Base-by-base conservation (phyloP, 441 rosid genomes). In the Theobroma grandiflorum region DNA sequence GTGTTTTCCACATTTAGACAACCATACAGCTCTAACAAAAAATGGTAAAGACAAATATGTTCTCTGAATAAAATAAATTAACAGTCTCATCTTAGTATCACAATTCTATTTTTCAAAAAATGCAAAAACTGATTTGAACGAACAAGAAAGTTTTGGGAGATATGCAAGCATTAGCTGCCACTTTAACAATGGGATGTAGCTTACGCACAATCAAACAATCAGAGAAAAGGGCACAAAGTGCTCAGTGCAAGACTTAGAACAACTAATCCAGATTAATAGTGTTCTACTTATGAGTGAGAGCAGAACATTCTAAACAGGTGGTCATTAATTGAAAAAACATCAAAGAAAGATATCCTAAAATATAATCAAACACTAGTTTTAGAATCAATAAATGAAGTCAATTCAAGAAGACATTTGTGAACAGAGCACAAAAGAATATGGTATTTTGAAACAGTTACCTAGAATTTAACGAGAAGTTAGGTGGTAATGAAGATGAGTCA, bases 401-500 rank as follows among this genome's bases (percentile, higher is more conserved):
- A 22, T 16, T 67, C 38, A 49, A 49, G 52, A 9, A 65, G 15
- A 52, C 15, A 77, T 55, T 18, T 35, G 65, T 22, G 37, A 66
- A 42, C 18, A 77, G 67, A 16, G 50, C 52, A 57, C 2, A 57
- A 57, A 67, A 45, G 67, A 55, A 57, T 42, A 40, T 8, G 65
- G 20, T 26, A 74, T 31, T 67, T 57, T 26, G 5, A 58, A 70
- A 70, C 35, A 8, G 16, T 49, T 58, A 91, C 99, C 99, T 91
- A 77, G 99, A 86, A 84, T 89, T 93, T 65, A 92, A 81, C 7
- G 97, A 52, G 78, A 82, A 89, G 85, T 87, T 90, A 77, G 91
- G 74, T 67, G 93, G 68, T 86, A 93, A 75, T 11, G 95, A 88
- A 81, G 98, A 90, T 75, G 99, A 86, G 83, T 94, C 98, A 84